Evolutionary conservation across 129 eudicot species (phyloP).

Genomic region (Escallonia rubra): DNA sequence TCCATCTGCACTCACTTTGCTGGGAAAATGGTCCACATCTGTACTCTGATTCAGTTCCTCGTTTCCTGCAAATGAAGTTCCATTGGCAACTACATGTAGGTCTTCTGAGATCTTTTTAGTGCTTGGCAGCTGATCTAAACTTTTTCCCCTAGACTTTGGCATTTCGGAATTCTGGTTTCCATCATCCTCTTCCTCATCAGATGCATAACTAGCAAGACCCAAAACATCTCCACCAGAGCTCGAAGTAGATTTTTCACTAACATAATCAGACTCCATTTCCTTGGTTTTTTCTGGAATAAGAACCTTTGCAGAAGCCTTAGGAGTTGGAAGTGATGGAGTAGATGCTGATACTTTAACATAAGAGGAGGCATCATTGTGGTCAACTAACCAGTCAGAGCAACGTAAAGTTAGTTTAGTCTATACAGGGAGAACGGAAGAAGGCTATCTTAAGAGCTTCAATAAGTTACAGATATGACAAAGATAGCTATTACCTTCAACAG

Average conservation of each 20-base stretch:
- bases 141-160: conserved; percentile 26
- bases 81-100: conserved; percentile 26
- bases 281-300: conserved; percentile 43
- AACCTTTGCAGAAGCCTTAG: conserved; percentile 65
- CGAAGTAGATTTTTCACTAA: conserved; percentile 50
- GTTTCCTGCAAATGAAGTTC: conserved; percentile 28
- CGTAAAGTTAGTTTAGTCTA: conserved; percentile 4
- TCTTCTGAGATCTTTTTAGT: conserved; percentile 15
- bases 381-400: conserved; percentile 27
- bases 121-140: conserved; percentile 21
- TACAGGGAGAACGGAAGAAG: neutral
- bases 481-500: conserved; percentile 50
- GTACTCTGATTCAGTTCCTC: conserved; percentile 16
- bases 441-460: neutral
- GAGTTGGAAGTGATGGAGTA: conserved; percentile 40
- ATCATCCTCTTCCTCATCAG: conserved; percentile 83
- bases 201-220: conserved; percentile 87
- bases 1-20: conserved; percentile 21
- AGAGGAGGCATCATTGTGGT: conserved; percentile 22
- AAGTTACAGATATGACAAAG: neutral
- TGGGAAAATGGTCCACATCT: conserved; percentile 25
- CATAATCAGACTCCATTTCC: conserved; percentile 39
- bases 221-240: conserved; percentile 65
- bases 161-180: conserved; percentile 31
- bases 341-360: conserved; percentile 24